phyloP scores from a whole-genome alignment of 768 basidiomycete genomes.

The Pleurotus platypus region DNA sequence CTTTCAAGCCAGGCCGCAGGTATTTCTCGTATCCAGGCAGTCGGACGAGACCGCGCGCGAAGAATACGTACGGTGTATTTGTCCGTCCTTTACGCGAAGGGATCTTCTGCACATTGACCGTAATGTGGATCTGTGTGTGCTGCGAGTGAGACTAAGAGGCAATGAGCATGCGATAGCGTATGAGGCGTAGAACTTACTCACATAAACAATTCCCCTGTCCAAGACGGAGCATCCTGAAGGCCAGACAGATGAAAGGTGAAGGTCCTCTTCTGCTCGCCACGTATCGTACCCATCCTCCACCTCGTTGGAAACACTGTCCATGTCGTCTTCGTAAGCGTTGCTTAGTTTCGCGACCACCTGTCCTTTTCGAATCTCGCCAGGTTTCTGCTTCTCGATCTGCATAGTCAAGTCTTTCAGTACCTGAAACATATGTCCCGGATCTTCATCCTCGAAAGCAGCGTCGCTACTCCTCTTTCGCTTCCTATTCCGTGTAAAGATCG shows the following conservation, averaged over 20 bases:
- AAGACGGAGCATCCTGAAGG: slow-evolving; percentile 36
- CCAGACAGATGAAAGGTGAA: slow-evolving; percentile 58
- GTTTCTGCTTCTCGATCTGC: background rate
- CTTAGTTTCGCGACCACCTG: background rate
- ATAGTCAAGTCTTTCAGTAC: background rate
- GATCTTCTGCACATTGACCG: slow-evolving; percentile 50
- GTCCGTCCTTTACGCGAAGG: slow-evolving; percentile 53
- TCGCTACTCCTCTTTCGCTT: slow-evolving; percentile 5
- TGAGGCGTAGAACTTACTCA: slow-evolving; percentile 28
- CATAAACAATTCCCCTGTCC: slow-evolving; percentile 57
- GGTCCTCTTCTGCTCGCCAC: slow-evolving; percentile 72
- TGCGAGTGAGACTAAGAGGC: slow-evolving; percentile 47
- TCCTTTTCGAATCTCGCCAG: background rate
- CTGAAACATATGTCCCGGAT: slow-evolving; percentile 2
- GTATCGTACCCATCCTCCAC: slow-evolving; percentile 42
- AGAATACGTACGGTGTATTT: slow-evolving; percentile 61
- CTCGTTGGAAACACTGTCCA: slow-evolving; percentile 11
- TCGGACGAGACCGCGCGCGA: slow-evolving; percentile 42
- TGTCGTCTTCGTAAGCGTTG: background rate
- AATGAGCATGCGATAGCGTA: background rate
- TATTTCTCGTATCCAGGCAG: slow-evolving; percentile 17
- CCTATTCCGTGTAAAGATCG: background rate
- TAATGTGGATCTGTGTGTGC: slow-evolving; percentile 57
- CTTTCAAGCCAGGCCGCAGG: background rate
- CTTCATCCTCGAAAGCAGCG: background rate